Percentiles rank a stretch among this genome's conserved stretches.
phyloP scores from a whole-genome alignment of 768 basidiomycete genomes.

The Glaciozyma antarctica region DNA sequence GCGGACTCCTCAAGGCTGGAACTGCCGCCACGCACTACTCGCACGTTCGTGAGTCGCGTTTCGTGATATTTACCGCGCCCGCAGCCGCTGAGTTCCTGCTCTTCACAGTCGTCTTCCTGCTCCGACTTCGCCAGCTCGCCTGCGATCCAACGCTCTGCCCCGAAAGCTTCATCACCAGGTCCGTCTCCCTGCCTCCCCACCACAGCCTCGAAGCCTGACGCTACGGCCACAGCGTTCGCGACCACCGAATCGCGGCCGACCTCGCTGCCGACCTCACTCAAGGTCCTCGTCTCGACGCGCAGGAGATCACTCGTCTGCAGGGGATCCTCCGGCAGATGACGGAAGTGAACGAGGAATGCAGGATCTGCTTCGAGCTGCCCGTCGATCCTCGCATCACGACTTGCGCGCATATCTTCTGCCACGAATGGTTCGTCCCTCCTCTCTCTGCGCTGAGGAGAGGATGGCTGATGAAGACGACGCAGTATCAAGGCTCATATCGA shows the following conservation, averaged over 20 bases:
- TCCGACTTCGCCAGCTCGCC: constrained; percentile 73
- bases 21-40: constrained; percentile 31
- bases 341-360: constrained; percentile 18
- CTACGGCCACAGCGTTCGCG: constrained; percentile 13
- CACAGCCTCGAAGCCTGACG: neutral
- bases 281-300: neutral
- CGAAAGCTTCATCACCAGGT: constrained; percentile 52
- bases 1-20: neutral
- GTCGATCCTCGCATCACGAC: constrained; percentile 31
- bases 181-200: neutral
- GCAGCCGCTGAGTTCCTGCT: constrained; percentile 44
- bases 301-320: constrained; percentile 8
- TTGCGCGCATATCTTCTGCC: constrained; percentile 32
- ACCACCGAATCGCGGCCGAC: constrained; percentile 9
- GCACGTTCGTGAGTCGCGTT: constrained; percentile 6
- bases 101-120: constrained; percentile 57
- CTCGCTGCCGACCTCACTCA: constrained; percentile 12
- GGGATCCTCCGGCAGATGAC: constrained; percentile 8
- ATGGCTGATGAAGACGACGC: neutral
- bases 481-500: constrained; percentile 32
- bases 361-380: constrained; percentile 23
- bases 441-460: neutral
- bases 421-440: constrained; percentile 16
- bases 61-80: neutral
- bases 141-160: constrained; percentile 72